A percentile compares a stretch with the other conserved stretches of the same genome.
Evolutionary conservation across 1,139 yeast species (phyloP).

Genomic region (Candida mesenterica): DNA sequence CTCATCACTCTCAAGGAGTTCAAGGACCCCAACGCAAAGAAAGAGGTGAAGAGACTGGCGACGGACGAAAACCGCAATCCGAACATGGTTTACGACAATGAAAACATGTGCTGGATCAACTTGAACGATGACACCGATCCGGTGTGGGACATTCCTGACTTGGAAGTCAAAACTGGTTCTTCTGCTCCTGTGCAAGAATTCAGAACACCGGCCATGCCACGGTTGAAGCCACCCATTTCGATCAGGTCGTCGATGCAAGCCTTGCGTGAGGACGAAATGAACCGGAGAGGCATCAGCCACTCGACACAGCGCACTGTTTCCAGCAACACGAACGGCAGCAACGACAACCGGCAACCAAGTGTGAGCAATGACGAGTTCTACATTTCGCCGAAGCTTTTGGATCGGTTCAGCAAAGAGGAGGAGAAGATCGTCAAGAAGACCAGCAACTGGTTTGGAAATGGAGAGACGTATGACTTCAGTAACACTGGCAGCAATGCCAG

Average conservation of each 20-base stretch:
- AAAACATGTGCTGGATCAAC: conserved; percentile 49
- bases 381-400: conserved; percentile 37
- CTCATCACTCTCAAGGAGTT: conserved; percentile 35
- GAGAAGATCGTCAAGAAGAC: conserved; percentile 47
- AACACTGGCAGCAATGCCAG: conserved; percentile 17
- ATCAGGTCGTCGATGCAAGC: conserved; percentile 3
- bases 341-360: conserved; percentile 4
- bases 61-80: conserved; percentile 14
- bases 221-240: conserved; percentile 7
- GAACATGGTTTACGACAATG: conserved; percentile 63
- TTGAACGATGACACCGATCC: conserved; percentile 43
- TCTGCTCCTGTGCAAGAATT: not conserved
- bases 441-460: conserved; percentile 51
- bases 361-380: conserved; percentile 35
- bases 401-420: conserved; percentile 51
- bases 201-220: conserved; percentile 4
- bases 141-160: conserved; percentile 52
- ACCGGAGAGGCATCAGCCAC: conserved; percentile 19
- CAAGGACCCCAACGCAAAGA: conserved; percentile 12
- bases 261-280: conserved; percentile 5
- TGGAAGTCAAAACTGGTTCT: conserved; percentile 10
- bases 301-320: conserved; percentile 41
- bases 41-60: conserved; percentile 14
- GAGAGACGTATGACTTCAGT: conserved; percentile 30
- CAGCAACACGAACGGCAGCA: conserved; percentile 17